Conservation (phyloP, 1,284 basidiomycete genomes). For the Trichosporon inkin region DNA sequence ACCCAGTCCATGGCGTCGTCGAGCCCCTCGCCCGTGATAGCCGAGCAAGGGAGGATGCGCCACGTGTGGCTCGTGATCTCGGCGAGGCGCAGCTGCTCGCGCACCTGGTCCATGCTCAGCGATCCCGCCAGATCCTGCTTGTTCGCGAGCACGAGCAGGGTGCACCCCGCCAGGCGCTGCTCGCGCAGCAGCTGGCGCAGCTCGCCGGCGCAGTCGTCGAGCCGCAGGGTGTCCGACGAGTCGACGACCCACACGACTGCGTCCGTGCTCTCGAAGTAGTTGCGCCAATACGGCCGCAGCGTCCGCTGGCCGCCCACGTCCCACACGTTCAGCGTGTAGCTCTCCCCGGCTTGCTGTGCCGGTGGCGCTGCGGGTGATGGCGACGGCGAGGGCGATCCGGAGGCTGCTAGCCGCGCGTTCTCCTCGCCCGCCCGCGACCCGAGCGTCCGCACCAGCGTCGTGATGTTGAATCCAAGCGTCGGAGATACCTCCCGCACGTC, state of each 20-base stretch:
- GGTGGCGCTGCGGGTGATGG: not conserved
- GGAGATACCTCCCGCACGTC: constrained; percentile 83
- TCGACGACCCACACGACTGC: constrained; percentile 99
- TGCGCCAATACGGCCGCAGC: constrained; percentile 94
- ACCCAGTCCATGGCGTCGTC: constrained; percentile 87
- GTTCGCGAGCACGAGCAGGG: constrained; percentile 95
- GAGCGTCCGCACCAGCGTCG: constrained; percentile 71
- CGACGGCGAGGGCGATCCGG: too few species aligned
- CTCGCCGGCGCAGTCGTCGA: constrained; percentile 84
- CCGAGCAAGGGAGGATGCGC: constrained; percentile 88
- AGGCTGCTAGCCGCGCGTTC: not conserved
- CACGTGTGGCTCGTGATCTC: constrained; percentile 82
- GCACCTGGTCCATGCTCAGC: constrained; percentile 75
- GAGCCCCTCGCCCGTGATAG: constrained; percentile 80
- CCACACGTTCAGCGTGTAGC: constrained; percentile 90
- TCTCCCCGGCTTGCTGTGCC: not conserved
- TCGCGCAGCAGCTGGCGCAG: constrained; percentile 79
- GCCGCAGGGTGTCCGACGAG: constrained; percentile 81
- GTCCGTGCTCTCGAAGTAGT: constrained; percentile 99
- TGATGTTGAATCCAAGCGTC: constrained; percentile 98
- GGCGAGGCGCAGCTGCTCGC: constrained; percentile 69
- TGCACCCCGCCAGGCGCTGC: constrained; percentile 92
- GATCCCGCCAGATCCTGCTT: constrained; percentile 94
- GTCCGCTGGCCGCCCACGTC: constrained; percentile 97
- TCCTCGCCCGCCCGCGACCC: constrained; percentile 55